Conservation (phyloP, 148 eudicot genomes). For the Cornus controversa region DNA sequence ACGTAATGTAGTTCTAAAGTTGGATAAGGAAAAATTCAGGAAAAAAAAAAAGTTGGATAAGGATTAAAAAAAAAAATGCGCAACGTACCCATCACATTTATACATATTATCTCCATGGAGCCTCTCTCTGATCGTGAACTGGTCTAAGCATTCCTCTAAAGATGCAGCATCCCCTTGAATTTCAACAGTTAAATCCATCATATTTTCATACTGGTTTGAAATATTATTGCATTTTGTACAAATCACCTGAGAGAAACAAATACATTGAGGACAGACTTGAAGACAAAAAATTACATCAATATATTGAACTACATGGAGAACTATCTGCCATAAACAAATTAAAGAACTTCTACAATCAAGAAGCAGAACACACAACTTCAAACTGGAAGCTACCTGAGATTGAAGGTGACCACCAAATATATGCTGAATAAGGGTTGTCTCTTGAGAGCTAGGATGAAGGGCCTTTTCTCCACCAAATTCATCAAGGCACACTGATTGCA, state of each 20-base stretch:
- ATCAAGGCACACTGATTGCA: constrained; percentile 94
- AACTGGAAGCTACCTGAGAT: constrained; percentile 64
- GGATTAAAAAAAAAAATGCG: too few relatives aligned
- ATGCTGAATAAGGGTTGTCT: constrained; percentile 89
- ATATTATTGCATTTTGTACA: constrained; percentile 70
- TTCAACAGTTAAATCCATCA: constrained; percentile 58
- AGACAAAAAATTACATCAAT: background rate
- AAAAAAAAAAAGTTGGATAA: too few relatives aligned
- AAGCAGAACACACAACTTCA: constrained; percentile 39
- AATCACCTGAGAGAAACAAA: constrained; percentile 45
- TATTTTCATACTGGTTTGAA: constrained; percentile 63
- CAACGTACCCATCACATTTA: constrained; percentile 82
- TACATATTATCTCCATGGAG: constrained; percentile 94
- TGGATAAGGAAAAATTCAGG: too few relatives aligned
- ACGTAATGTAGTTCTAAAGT: background rate
- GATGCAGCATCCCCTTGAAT: constrained; percentile 83
- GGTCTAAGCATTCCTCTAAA: constrained; percentile 89
- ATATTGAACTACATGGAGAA: constrained; percentile 84
- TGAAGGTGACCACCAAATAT: constrained; percentile 96
- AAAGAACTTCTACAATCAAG: constrained; percentile 89
- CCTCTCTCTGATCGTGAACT: constrained; percentile 76
- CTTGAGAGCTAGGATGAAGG: constrained; percentile 70
- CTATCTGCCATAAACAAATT: constrained; percentile 82
- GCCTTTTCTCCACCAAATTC: constrained; percentile 84
- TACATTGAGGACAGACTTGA: too few relatives aligned